Base-by-base conservation (phyloP, 129 eudicot species). In the Glebionis coronaria region DNA sequence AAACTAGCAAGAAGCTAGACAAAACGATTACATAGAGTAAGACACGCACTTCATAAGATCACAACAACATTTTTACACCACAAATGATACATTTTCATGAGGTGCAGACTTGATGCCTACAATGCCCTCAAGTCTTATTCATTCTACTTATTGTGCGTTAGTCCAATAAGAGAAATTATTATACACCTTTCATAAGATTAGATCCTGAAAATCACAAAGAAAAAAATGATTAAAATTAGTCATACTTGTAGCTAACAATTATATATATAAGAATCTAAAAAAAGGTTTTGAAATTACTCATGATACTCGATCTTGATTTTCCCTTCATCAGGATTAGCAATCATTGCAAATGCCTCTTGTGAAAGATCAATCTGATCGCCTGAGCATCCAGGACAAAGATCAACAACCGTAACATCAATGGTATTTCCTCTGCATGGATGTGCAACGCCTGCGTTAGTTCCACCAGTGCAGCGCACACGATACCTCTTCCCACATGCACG, bases 351-450 rank as follows among this genome's bases (percentile, higher is more conserved):
- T 45, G 84, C 88, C 54, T 79, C 74, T 68, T 54, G 67, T 4
- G 82, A 83, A 40, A 83, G 82, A 69, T 83, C 88, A 56, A 83
- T 21, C 19, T 65, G 73, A 35, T 71, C 47, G 2, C 63, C 80
- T 4, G 50, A 49, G 67, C 84, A 79, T 18, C 79, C 80, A 2
- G 88, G 84, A 67, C 88, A 83, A 38, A 59, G 68, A 69, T 83
- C 88, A 14, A 83, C 84, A 0, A 76, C 75, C 14, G 68, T 76
- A 7, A 83, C 82, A 13, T 55, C 70, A 1, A 83, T 65, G 3
- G 70, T 71, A 0, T 50, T 54, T 38, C 79, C 71, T 0, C 18
- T 67, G 62, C 88, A 83, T 13, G 84, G 84, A 2, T 71, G 61
- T 1, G 73, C 73, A 4, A 70, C 73, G 9, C 76, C 77, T 2